A percentile compares a stretch with the other conserved stretches of the same genome.
Evolutionary conservation across 805 yeast species (phyloP).

Genomic region (Candida piceae): DNA sequence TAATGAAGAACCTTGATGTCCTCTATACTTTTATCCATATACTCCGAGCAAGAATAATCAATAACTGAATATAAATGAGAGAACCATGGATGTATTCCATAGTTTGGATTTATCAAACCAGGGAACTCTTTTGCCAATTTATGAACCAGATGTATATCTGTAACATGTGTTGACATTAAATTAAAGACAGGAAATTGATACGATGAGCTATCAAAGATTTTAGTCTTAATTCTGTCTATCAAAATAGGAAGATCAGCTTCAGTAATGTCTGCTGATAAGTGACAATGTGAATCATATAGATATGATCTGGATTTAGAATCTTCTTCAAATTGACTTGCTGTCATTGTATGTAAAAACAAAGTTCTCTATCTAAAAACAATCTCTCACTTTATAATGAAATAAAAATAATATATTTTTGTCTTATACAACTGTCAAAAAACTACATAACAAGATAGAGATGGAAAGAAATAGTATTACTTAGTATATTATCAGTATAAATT

Average conservation of each 20-base stretch:
- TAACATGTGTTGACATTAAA: slow-evolving; percentile 46
- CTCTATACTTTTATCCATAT: too few relatives aligned
- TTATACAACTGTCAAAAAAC: too few relatives aligned
- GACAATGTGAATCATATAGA: slow-evolving; percentile 38
- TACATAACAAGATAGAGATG: too few relatives aligned
- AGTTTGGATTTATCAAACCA: slow-evolving; percentile 37
- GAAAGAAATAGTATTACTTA: too few relatives aligned
- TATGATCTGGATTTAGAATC: too few relatives aligned
- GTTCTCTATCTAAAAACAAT: too few relatives aligned
- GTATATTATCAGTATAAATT: too few relatives aligned
- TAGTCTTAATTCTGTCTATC: slow-evolving; percentile 1
- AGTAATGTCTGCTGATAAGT: slow-evolving; percentile 26
- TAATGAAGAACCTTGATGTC: slow-evolving; percentile 53
- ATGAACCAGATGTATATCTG: slow-evolving; percentile 29
- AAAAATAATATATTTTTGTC: too few relatives aligned
- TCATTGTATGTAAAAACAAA: too few relatives aligned
- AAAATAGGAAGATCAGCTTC: slow-evolving; percentile 4
- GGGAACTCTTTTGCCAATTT: slow-evolving; percentile 14
- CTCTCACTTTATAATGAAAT: too few relatives aligned
- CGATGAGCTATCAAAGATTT: neutral
- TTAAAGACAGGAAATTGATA: slow-evolving; percentile 13
- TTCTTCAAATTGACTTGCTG: too few relatives aligned
- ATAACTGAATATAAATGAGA: slow-evolving; percentile 52
- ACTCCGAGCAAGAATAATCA: slow-evolving; percentile 12
- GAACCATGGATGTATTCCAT: slow-evolving; percentile 94